Percentiles rank a stretch among this genome's conserved stretches.
Evolutionary conservation across 331 rosid species (phyloP).

Genomic region (Rhamnella rubrinervis): DNA sequence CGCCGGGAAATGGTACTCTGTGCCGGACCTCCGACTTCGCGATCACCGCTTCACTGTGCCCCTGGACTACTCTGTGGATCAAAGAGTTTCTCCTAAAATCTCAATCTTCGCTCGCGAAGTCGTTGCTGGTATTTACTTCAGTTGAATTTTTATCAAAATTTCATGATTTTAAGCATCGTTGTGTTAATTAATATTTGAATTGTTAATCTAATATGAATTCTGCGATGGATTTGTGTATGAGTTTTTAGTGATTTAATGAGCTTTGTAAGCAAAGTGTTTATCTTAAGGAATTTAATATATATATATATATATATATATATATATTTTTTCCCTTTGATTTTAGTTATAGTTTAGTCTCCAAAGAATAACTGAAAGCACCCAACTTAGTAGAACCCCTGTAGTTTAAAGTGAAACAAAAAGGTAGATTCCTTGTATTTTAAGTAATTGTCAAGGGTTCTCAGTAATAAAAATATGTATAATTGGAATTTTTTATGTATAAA

Average conservation of each 20-base stretch:
- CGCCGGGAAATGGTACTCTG: slow-evolving; percentile 71
- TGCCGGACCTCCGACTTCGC: slow-evolving; percentile 84
- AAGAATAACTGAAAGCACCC: too few relatives aligned
- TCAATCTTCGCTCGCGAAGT: slow-evolving; percentile 92
- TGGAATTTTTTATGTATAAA: background rate
- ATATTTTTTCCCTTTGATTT: background rate
- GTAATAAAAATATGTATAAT: background rate
- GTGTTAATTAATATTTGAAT: slow-evolving; percentile 1
- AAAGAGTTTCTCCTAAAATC: slow-evolving; percentile 47
- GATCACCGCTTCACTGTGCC: slow-evolving; percentile 76
- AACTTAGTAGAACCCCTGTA: too few relatives aligned
- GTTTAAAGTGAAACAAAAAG: too few relatives aligned
- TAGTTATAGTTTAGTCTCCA: too few relatives aligned
- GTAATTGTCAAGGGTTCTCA: background rate
- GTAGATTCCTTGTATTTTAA: too few relatives aligned
- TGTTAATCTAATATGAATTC: background rate
- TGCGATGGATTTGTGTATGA: background rate
- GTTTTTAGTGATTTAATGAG: background rate
- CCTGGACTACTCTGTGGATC: slow-evolving; percentile 55
- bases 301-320: too few relatives aligned
- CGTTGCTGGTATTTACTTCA: slow-evolving; percentile 54
- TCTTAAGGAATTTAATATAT: background rate
- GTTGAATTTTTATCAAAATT: background rate
- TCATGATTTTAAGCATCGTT: background rate
- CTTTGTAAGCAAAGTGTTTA: background rate